Base-by-base conservation (phyloP, 2,329 filamentous ascomycete genomes). In the Erysiphe pisi region DNA sequence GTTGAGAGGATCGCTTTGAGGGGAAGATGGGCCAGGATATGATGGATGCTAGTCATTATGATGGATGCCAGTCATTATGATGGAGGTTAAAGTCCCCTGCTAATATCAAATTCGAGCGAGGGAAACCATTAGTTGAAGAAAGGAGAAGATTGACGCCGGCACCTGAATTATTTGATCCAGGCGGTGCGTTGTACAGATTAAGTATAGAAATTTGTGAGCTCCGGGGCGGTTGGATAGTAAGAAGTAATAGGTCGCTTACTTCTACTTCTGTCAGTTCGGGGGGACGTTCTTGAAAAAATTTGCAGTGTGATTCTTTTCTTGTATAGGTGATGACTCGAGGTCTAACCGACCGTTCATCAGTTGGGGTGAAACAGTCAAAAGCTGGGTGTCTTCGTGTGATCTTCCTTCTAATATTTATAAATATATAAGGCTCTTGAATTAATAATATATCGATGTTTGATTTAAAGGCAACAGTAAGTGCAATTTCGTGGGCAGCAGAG, bases 351-450 rank as follows among this genome's bases (percentile, higher is more conserved):
- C 61, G 28, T 20, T 65, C 31, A 65, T 65, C 61, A 36, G 31
- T 36, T n/a, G 8, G 9, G 31, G 61, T n/a, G 31, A 65, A 65
- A 25, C 22, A 28, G 22, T 65, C 8, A 65, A 65, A 65, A 25
- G 61, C n/a, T 28, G 70, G 70, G 31, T 74, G 40, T 36, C 49
- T 74, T 25, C 43, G 7, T 28, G 70, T 49, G 8, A 49, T 74
- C 49, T 43, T 74, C 31, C 70, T 11, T n/a, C 8, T 36, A 74
- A 49, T 20, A 74, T 74, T n/a, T 74, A 4, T 49, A 36, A 25
- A 74, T n/a, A 74, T 49, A 31, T 74, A 25, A 25, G 70, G 70
- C 70, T 74, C 70, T 45, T 74, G 70, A 25, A 74, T 36, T 22
- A 74, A 43, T 22, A 74, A 45, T 7, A 74, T n/a, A 28, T 74